These are phyloP conservation scores for Ascochyta viciae-villosae DNA, from an alignment of 2,329 filamentous ascomycete genomes.

Conservation along the genomic window DNA sequence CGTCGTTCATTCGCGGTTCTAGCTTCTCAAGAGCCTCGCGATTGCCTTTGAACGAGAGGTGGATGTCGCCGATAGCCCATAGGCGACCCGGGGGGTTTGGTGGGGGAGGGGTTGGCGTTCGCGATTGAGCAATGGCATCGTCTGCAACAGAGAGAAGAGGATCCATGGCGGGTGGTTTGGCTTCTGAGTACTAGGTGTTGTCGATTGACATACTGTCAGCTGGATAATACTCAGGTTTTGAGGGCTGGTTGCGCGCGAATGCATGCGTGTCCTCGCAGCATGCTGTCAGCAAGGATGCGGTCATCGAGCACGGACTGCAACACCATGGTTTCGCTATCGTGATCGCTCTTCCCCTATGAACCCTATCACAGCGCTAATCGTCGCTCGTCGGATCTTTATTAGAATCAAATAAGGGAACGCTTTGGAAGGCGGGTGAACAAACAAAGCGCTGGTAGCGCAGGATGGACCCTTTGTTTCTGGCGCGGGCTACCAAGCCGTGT, in stretches of 20 bases:
- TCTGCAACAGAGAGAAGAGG: constrained; percentile 32
- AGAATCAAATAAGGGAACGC: background rate
- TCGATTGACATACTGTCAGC: background rate
- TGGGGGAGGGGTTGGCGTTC: constrained; percentile 7
- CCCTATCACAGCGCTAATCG: background rate
- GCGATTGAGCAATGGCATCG: constrained; percentile 11
- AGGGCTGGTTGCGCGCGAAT: constrained; percentile 1
- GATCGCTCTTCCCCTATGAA: background rate
- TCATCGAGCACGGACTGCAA: constrained; percentile 21
- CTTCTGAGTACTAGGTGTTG: background rate
- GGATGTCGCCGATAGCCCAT: constrained; percentile 57
- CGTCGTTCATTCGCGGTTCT: constrained; percentile 50
- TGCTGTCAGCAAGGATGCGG: constrained; percentile 14
- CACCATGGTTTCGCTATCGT: constrained; percentile 8
- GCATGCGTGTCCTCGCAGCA: background rate
- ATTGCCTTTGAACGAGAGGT: constrained; percentile 56
- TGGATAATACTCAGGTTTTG: background rate
- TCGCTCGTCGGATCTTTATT: background rate
- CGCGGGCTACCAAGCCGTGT: too few relatives aligned
- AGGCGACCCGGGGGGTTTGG: constrained; percentile 36
- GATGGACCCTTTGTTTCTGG: too few relatives aligned
- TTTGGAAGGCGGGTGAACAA: too few relatives aligned
- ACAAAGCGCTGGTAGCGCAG: too few relatives aligned
- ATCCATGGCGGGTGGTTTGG: constrained; percentile 20
- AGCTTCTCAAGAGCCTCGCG: constrained; percentile 54